Conservation (phyloP, 371 early-diverging fungal genomes). For the Mortierella sp. region DNA sequence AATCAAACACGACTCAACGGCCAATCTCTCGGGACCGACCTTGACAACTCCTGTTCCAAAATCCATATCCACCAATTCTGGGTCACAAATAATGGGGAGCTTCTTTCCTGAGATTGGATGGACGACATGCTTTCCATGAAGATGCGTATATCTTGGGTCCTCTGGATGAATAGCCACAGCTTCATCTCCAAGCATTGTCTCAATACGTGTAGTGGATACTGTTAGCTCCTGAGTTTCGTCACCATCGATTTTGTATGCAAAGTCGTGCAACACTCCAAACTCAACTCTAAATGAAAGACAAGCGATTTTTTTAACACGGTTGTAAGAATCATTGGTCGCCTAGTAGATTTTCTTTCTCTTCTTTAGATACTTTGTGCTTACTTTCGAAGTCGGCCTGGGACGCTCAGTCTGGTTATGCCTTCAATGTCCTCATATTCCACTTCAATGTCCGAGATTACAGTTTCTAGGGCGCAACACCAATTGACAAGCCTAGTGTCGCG, state of each 20-base stretch:
- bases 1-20: background rate
- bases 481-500: constrained; percentile 93
- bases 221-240: constrained; percentile 70
- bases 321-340: background rate
- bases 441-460: constrained; percentile 96
- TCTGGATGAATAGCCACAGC: constrained; percentile 96
- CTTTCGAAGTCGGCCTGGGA: constrained; percentile 51
- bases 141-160: constrained; percentile 87
- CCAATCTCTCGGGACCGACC: constrained; percentile 55
- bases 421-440: constrained; percentile 59
- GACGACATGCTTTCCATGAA: constrained; percentile 84
- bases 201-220: constrained; percentile 98
- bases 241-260: constrained; percentile 74
- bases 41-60: constrained; percentile 99
- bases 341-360: background rate
- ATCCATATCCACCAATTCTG: constrained; percentile 89
- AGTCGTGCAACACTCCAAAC: constrained; percentile 81
- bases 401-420: constrained; percentile 43
- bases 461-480: constrained; percentile 95
- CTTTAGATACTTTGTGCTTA: constrained; percentile 3
- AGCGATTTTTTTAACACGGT: background rate
- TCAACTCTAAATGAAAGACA: constrained; percentile 73
- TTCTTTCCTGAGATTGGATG: constrained; percentile 90
- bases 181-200: constrained; percentile 99
- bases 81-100: constrained; percentile 93